Conservation (phyloP, 2,329 filamentous ascomycete species). For the Ophiostoma sp. region DNA sequence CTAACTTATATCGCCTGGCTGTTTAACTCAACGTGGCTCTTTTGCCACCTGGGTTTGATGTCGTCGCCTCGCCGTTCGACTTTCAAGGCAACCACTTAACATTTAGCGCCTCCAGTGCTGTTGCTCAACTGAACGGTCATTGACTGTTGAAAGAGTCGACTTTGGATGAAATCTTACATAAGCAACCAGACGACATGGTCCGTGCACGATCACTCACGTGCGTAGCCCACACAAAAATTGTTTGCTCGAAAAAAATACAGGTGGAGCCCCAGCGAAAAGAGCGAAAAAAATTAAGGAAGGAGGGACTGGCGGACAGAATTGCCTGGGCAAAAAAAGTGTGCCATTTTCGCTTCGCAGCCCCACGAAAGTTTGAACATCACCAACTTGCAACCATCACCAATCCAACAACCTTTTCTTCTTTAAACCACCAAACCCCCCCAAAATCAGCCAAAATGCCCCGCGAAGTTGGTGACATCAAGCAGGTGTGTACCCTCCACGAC, state of each 20-base stretch:
- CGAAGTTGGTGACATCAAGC: conserved; percentile 98
- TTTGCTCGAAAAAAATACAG: conserved; percentile 14
- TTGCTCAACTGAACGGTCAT: neutral
- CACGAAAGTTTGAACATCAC: conserved; percentile 19
- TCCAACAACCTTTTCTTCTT: conserved; percentile 26
- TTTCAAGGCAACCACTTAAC: conserved; percentile 18
- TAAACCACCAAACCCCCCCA: conserved; percentile 34
- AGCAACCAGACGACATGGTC: neutral
- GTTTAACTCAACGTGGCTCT: neutral
- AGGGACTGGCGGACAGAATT: neutral
- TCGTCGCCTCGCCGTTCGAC: neutral
- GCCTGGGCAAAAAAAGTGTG: conserved; percentile 16
- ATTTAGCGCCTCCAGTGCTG: neutral
- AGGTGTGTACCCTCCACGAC: conserved; percentile 48
- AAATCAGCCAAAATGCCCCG: conserved; percentile 81
- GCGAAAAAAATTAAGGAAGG: conserved; percentile 18
- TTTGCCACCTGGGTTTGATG: conserved; percentile 16
- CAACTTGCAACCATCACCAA: conserved; percentile 30
- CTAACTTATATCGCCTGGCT: neutral
- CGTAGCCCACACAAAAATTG: conserved; percentile 28
- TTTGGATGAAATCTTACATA: conserved; percentile 6
- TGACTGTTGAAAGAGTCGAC: no score
- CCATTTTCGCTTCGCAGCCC: conserved; percentile 8
- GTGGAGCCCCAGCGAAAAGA: conserved; percentile 19
- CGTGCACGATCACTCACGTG: conserved; percentile 26